Evolutionary conservation across 2,329 filamentous ascomycete species (phyloP).

Genomic region (Raffaelea arxii): DNA sequence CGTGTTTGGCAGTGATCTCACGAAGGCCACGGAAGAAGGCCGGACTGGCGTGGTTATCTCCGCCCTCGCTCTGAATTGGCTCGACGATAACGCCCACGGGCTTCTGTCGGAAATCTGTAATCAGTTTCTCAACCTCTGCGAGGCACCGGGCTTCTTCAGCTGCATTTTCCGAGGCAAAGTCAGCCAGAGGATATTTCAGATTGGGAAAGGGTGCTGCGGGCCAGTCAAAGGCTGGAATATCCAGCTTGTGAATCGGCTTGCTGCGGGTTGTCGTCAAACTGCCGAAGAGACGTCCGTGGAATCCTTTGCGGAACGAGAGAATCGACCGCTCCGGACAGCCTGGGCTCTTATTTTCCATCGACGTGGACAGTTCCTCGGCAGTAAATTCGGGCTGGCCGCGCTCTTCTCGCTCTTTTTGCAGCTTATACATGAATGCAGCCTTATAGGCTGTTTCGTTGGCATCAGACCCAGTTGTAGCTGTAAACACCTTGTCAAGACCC

Average conservation of each 20-base stretch:
- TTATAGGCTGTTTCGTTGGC: constrained; percentile 95
- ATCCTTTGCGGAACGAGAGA: constrained; percentile 77
- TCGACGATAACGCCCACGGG: constrained; percentile 78
- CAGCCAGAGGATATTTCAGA: constrained; percentile 78
- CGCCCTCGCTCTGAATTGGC: constrained; percentile 87
- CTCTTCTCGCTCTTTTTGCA: constrained; percentile 53
- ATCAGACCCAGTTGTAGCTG: constrained; percentile 78
- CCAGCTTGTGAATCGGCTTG: constrained; percentile 90
- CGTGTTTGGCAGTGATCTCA: constrained; percentile 65
- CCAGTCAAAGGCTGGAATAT: constrained; percentile 94
- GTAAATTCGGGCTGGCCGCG: constrained; percentile 74
- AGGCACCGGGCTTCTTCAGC: constrained; percentile 71
- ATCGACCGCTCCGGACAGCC: constrained; percentile 72
- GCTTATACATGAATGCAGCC: constrained; percentile 88
- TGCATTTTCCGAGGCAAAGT: constrained; percentile 72
- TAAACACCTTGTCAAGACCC: constrained; percentile 83
- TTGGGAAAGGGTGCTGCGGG: constrained; percentile 78
- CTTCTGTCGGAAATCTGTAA: constrained; percentile 68
- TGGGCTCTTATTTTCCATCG: constrained; percentile 73
- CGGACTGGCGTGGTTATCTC: constrained; percentile 86
- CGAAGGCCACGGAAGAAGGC: constrained; percentile 80
- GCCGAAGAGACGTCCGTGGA: constrained; percentile 87
- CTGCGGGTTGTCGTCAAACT: constrained; percentile 80
- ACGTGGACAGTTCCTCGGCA: constrained; percentile 59
- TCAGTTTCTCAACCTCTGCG: constrained; percentile 72